A percentile compares a stretch with the other conserved stretches of the same genome.
These are phyloP conservation scores for Coemansia sp. DNA, from an alignment of 192 early-diverging fungal genomes.

Conservation along the genomic window DNA sequence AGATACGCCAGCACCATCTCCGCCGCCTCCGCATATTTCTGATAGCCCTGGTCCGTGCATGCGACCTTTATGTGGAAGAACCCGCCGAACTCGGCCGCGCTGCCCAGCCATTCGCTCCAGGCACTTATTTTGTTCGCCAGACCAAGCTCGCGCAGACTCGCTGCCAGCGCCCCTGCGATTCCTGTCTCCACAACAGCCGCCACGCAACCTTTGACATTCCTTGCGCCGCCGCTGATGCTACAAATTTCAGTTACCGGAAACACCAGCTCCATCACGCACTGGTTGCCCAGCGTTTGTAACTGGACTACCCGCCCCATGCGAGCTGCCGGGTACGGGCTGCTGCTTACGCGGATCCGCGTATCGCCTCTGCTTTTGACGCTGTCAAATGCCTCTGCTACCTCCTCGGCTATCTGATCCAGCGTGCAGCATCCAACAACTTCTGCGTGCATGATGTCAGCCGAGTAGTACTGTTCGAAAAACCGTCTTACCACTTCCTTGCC, in stretches of 20 bases:
- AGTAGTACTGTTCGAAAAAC: slow-evolving; percentile 85
- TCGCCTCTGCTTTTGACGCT: slow-evolving; percentile 68
- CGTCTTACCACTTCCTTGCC: slow-evolving; percentile 62
- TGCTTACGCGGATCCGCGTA: slow-evolving; percentile 55
- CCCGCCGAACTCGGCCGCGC: background rate
- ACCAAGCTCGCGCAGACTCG: slow-evolving; percentile 76
- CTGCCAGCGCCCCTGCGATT: slow-evolving; percentile 76
- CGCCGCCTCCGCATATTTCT: slow-evolving; percentile 17
- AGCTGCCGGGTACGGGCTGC: slow-evolving; percentile 67
- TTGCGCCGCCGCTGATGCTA: slow-evolving; percentile 31
- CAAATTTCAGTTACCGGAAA: slow-evolving; percentile 81
- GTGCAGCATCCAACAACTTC: slow-evolving; percentile 79
- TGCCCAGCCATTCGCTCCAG: background rate
- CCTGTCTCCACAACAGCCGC: slow-evolving; percentile 80
- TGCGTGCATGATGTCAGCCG: slow-evolving; percentile 87
- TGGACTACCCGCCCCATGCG: slow-evolving; percentile 68
- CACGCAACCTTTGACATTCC: slow-evolving; percentile 66
- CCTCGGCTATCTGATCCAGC: slow-evolving; percentile 68
- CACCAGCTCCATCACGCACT: slow-evolving; percentile 63
- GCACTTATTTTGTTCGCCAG: slow-evolving; percentile 66
- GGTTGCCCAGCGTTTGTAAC: slow-evolving; percentile 75
- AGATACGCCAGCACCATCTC: slow-evolving; percentile 31
- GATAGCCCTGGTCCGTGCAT: slow-evolving; percentile 23
- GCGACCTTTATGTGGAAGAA: slow-evolving; percentile 12
- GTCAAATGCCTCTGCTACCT: slow-evolving; percentile 74